These are phyloP conservation scores for Pilasporangium apinafurcum DNA, from an alignment of 352 stramenopile genomes.

Conservation along the genomic window DNA sequence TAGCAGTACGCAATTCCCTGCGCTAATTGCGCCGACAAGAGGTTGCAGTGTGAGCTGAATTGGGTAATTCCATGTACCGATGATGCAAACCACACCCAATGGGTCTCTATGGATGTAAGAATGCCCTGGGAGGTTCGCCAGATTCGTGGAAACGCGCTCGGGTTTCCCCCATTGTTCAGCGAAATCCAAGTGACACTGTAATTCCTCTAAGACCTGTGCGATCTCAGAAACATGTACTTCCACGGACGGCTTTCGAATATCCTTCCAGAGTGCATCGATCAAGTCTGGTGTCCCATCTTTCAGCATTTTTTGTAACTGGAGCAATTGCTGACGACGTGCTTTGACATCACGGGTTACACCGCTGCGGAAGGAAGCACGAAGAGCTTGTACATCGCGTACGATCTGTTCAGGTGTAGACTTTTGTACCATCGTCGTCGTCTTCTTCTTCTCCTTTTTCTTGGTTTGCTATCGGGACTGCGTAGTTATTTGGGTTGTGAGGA, in stretches of 20 bases:
- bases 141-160: constrained; percentile 38
- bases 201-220: constrained; percentile 35
- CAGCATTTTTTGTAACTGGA: constrained; percentile 35
- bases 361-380: constrained; percentile 41
- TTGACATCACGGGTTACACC: constrained; percentile 39
- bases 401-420: constrained; percentile 20
- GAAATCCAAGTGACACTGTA: constrained; percentile 62
- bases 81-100: constrained; percentile 81
- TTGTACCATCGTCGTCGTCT: too few species aligned
- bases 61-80: constrained; percentile 91
- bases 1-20: constrained; percentile 90
- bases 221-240: constrained; percentile 67
- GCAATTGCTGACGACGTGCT: constrained; percentile 30
- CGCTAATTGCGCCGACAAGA: constrained; percentile 75
- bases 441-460: too few species aligned
- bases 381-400: constrained; percentile 29
- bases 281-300: constrained; percentile 39
- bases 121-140: constrained; percentile 40
- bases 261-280: constrained; percentile 43
- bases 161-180: constrained; percentile 49
- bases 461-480: too few species aligned
- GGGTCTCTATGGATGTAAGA: constrained; percentile 57
- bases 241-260: constrained; percentile 57
- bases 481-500: too few species aligned
- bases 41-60: constrained; percentile 69